Conservation (phyloP, 2,329 filamentous ascomycete species). For the Cladophialophora exuberans region DNA sequence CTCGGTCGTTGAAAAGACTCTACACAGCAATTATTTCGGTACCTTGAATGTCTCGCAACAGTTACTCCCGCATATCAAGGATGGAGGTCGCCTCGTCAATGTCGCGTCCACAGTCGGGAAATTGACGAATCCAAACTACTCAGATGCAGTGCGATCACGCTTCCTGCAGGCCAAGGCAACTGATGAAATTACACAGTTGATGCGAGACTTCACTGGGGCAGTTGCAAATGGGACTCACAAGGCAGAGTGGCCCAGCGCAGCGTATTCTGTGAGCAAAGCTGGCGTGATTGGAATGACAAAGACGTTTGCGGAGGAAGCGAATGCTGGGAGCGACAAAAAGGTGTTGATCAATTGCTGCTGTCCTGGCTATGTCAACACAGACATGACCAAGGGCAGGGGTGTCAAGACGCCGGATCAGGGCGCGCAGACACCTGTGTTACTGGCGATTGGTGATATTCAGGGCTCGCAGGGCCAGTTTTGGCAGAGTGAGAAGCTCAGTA, state of each 20-base stretch:
- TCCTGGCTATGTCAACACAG: slow-evolving; percentile 52
- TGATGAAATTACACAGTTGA: slow-evolving; percentile 50
- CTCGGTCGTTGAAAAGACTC: slow-evolving; percentile 53
- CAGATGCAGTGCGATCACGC: slow-evolving; percentile 44
- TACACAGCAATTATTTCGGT: slow-evolving; percentile 58
- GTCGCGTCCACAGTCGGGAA: slow-evolving; percentile 51
- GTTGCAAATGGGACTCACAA: slow-evolving; percentile 52
- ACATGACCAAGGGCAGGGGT: slow-evolving; percentile 49
- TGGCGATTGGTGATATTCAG: slow-evolving; percentile 47
- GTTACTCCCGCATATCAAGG: slow-evolving; percentile 52
- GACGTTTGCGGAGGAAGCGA: slow-evolving; percentile 41
- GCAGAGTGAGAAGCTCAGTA: slow-evolving; percentile 41
- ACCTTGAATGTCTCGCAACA: slow-evolving; percentile 51
- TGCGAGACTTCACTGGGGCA: slow-evolving; percentile 53
- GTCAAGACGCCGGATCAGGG: slow-evolving; percentile 49
- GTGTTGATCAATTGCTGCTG: slow-evolving; percentile 47
- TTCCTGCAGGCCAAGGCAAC: slow-evolving; percentile 49
- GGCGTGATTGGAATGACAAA: slow-evolving; percentile 48
- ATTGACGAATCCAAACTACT: slow-evolving; percentile 49
- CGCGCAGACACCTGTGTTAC: slow-evolving; percentile 48
- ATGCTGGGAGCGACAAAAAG: slow-evolving; percentile 39
- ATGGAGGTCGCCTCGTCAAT: slow-evolving; percentile 54
- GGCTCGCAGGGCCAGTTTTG: slow-evolving; percentile 45
- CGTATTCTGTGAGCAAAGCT: slow-evolving; percentile 54
- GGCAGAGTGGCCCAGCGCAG: slow-evolving; percentile 53